phyloP scores from a whole-genome alignment of 2,329 filamentous ascomycete genomes.

The Xylaria hypoxylon region DNA sequence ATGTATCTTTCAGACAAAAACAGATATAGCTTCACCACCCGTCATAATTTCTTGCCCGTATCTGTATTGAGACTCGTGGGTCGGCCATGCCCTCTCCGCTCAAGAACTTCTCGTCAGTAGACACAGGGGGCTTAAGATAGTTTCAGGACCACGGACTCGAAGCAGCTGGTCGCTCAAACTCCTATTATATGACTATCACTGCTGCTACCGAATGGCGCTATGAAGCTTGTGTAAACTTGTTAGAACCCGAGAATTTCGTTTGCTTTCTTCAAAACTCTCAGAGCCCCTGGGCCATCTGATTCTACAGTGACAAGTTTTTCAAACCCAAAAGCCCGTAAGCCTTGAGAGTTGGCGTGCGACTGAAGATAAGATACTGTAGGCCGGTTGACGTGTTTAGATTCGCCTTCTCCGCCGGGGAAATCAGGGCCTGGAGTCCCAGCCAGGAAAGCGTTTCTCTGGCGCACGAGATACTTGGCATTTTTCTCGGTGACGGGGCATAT shows the following conservation, averaged over 20 bases:
- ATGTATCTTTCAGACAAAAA: no score
- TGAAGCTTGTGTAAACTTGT: background rate
- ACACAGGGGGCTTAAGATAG: no score
- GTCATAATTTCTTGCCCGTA: no score
- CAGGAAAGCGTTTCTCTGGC: slow-evolving; percentile 78
- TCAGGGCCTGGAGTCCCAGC: slow-evolving; percentile 75
- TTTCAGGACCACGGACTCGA: no score
- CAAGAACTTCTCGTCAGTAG: no score
- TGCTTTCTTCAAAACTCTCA: slow-evolving; percentile 54
- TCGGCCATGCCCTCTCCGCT: no score
- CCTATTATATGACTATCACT: no score
- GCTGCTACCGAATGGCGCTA: no score
- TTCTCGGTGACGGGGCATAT: slow-evolving; percentile 81
- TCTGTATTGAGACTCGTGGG: no score
- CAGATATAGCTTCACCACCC: no score
- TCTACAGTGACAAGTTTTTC: slow-evolving; percentile 51
- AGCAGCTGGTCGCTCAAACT: no score
- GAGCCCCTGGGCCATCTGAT: slow-evolving; percentile 52
- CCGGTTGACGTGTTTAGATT: slow-evolving; percentile 64
- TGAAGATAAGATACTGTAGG: slow-evolving; percentile 56
- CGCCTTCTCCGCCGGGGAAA: slow-evolving; percentile 78
- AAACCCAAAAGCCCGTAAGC: slow-evolving; percentile 60
- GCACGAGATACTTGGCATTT: slow-evolving; percentile 77
- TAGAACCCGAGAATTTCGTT: slow-evolving; percentile 60
- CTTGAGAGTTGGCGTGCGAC: slow-evolving; percentile 49